Conservation (phyloP, 805 yeast species). For the Zygoascus bituminiphila region DNA sequence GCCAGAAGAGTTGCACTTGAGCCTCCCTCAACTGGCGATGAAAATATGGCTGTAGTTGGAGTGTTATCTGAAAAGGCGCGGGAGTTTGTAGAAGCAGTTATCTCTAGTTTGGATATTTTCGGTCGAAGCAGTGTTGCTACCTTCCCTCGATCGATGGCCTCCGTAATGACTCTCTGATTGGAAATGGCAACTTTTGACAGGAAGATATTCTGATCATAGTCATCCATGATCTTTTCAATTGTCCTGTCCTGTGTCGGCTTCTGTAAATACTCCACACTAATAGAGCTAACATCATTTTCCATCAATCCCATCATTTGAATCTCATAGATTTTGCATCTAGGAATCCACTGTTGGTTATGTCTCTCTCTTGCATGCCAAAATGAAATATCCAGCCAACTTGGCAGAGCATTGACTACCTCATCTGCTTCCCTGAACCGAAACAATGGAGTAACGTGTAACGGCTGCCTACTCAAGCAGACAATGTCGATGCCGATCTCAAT, state of each 20-base stretch:
- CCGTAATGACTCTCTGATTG: slow-evolving; percentile 18
- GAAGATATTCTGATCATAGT: slow-evolving; percentile 57
- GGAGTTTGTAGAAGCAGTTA: slow-evolving; percentile 1
- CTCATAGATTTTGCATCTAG: slow-evolving; percentile 89
- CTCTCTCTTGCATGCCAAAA: slow-evolving; percentile 64
- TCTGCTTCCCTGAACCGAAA: slow-evolving; percentile 45
- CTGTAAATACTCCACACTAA: slow-evolving; percentile 54
- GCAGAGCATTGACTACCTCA: slow-evolving; percentile 54
- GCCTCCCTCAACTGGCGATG: background rate
- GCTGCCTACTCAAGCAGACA: slow-evolving; percentile 82
- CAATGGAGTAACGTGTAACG: slow-evolving; percentile 85
- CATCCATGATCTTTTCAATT: slow-evolving; percentile 53
- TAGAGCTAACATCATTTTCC: slow-evolving; percentile 76
- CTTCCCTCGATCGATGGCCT: slow-evolving; percentile 18
- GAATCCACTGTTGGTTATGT: slow-evolving; percentile 59
- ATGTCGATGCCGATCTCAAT: slow-evolving; percentile 85
- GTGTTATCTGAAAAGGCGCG: slow-evolving; percentile 1
- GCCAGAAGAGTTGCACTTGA: slow-evolving; percentile 3
- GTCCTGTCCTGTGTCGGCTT: slow-evolving; percentile 27
- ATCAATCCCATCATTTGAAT: slow-evolving; percentile 97
- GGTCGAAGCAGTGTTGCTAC: slow-evolving; percentile 26
- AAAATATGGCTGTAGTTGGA: background rate
- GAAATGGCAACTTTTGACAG: slow-evolving; percentile 17
- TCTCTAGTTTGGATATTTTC: slow-evolving; percentile 9
- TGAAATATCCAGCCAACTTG: slow-evolving; percentile 92